Conservation (phyloP, 139 green algal species). For the Chlamydomonas incerta region DNA sequence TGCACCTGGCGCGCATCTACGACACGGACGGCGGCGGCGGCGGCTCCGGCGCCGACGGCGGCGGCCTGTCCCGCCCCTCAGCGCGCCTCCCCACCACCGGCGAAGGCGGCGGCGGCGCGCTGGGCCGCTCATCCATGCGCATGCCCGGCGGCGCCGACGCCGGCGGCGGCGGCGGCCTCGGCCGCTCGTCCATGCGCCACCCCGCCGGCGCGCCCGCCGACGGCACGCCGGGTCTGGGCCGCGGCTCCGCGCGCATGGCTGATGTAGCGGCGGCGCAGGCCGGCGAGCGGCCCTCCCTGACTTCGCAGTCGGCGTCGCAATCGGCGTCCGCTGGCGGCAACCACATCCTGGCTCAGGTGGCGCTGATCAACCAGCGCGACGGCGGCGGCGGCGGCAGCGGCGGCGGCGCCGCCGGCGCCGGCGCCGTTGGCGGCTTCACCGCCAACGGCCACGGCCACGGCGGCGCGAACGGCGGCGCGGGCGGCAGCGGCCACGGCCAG, state of each 20-base stretch:
- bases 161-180: not conserved
- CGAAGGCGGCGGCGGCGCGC: not conserved
- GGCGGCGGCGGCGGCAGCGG: not conserved
- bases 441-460: too few species aligned
- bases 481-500: too few species aligned
- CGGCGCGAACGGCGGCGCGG: too few species aligned
- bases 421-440: too few species aligned
- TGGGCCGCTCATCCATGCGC: not conserved
- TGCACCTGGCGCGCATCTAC: constrained; percentile 33
- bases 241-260: not conserved
- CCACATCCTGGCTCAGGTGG: constrained; percentile 15
- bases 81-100: too few species aligned
- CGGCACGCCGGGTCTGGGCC: not conserved
- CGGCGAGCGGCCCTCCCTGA: too few species aligned
- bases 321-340: not conserved
- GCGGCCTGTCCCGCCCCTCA: not conserved
- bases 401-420: not conserved
- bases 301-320: not conserved
- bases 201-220: not conserved
- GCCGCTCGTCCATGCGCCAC: not conserved
- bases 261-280: not conserved
- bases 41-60: not conserved
- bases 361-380: not conserved
- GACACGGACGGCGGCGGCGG: constrained; percentile 1
- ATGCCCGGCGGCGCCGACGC: too few species aligned